Evolutionary conservation across 148 eudicot species (phyloP).

Genomic region (Drosera capensis): DNA sequence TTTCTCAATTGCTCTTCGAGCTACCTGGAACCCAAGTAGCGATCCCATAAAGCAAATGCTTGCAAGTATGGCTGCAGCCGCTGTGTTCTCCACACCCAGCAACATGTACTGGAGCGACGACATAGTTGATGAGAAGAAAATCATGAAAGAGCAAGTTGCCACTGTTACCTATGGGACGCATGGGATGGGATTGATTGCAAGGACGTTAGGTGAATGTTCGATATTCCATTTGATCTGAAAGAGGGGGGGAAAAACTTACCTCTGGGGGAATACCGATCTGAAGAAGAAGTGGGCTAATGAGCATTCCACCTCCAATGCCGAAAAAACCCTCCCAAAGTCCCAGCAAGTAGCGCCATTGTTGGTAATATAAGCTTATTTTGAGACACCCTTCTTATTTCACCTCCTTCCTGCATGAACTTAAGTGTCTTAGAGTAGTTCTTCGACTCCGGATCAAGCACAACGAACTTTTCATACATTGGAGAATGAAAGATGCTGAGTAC

Average conservation of each 20-base stretch:
- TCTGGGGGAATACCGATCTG: slow-evolving; percentile 41
- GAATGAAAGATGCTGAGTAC: neutral
- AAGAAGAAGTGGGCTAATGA: slow-evolving; percentile 54
- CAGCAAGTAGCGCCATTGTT: slow-evolving; percentile 39
- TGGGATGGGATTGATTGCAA: neutral
- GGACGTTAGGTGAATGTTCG: neutral
- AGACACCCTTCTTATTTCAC: slow-evolving; percentile 3
- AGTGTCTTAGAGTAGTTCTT: neutral
- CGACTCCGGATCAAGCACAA: neutral
- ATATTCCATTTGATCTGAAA: neutral
- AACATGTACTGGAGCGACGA: slow-evolving; percentile 43
- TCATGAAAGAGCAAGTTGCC: slow-evolving; percentile 55
- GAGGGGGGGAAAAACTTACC: slow-evolving; percentile 10
- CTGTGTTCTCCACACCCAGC: slow-evolving; percentile 34
- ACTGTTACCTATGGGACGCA: slow-evolving; percentile 32
- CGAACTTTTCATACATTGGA: neutral
- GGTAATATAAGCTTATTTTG: slow-evolving; percentile 26
- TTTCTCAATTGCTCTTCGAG: slow-evolving; percentile 25
- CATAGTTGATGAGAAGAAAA: slow-evolving; percentile 52
- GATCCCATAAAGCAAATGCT: slow-evolving; percentile 30
- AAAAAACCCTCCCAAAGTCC: slow-evolving; percentile 41
- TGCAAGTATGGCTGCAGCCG: slow-evolving; percentile 19
- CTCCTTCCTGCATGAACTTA: slow-evolving; percentile 15
- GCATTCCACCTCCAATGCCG: slow-evolving; percentile 68
- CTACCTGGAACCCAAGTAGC: slow-evolving; percentile 25